These are phyloP conservation scores for Rhizopus delemar DNA, from an alignment of 371 early-diverging fungal genomes.

Conservation along the genomic window DNA sequence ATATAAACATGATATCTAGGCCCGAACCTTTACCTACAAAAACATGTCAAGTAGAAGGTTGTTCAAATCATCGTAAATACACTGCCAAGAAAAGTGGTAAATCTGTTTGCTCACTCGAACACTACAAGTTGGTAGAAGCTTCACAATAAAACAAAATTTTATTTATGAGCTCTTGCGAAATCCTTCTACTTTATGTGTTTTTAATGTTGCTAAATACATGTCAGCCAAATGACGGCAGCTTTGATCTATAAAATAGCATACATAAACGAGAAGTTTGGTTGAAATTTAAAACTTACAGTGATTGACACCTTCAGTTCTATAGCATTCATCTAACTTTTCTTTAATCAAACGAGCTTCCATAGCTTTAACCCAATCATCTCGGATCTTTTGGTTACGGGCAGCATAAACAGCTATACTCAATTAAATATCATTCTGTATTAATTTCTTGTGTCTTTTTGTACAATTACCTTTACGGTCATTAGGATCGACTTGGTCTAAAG, in stretches of 20 bases:
- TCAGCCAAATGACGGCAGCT: constrained; percentile 53
- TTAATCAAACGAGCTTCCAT: constrained; percentile 81
- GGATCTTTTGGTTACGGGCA: constrained; percentile 74
- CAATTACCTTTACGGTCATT: constrained; percentile 49
- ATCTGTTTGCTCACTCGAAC: constrained; percentile 47
- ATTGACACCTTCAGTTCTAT: constrained; percentile 81
- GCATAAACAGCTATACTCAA: constrained; percentile 62
- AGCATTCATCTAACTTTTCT: constrained; percentile 76
- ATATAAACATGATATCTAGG: not conserved
- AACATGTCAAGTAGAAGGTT: constrained; percentile 36
- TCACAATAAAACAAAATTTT: constrained; percentile 10
- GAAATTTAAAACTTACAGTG: constrained; percentile 58
- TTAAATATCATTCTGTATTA: not conserved
- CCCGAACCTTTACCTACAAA: not conserved
- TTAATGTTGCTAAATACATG: constrained; percentile 45
- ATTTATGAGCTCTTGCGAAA: constrained; percentile 43
- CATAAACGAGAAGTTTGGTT: too few species aligned
- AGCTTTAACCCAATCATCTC: constrained; percentile 82
- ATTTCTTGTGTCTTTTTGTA: not conserved
- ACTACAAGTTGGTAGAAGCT: constrained; percentile 38
- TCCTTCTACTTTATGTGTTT: constrained; percentile 52
- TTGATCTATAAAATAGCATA: constrained; percentile 28
- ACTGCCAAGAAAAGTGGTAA: constrained; percentile 40
- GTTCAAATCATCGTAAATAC: constrained; percentile 41
- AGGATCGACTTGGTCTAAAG: constrained; percentile 49